phyloP scores from a whole-genome alignment of 805 yeast species.

The Wickerhamiella bombiphila region DNA sequence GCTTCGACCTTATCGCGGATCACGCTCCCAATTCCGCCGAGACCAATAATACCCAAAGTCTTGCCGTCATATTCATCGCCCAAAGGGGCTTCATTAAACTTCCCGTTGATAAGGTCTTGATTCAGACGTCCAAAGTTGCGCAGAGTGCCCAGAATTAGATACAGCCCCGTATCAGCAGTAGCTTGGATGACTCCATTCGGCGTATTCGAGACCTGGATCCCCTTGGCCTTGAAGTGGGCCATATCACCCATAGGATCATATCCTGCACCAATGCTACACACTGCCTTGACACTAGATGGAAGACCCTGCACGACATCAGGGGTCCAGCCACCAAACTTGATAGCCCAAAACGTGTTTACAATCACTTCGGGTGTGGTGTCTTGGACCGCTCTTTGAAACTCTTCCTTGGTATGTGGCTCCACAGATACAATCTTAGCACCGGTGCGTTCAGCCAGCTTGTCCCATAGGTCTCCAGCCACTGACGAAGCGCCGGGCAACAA shows the following conservation, averaged over 20 bases:
- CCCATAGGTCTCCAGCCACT: slow-evolving; percentile 51
- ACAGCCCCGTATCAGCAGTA: slow-evolving; percentile 44
- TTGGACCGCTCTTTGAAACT: slow-evolving; percentile 28
- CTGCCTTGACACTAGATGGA: slow-evolving; percentile 29
- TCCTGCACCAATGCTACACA: slow-evolving; percentile 43
- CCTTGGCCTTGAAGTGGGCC: slow-evolving; percentile 26
- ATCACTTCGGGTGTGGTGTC: slow-evolving; percentile 28
- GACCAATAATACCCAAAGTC: slow-evolving; percentile 43
- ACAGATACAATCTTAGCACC: slow-evolving; percentile 32
- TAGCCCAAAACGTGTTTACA: slow-evolving; percentile 31
- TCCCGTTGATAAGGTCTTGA: slow-evolving; percentile 29
- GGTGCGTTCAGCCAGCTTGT: slow-evolving; percentile 30
- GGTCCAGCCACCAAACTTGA: slow-evolving; percentile 31
- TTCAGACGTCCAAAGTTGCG: slow-evolving; percentile 35
- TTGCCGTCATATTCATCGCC: slow-evolving; percentile 39
- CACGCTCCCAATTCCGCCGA: slow-evolving; percentile 51
- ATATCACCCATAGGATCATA: slow-evolving; percentile 38
- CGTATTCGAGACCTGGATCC: slow-evolving; percentile 38
- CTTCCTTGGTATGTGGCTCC: slow-evolving; percentile 28
- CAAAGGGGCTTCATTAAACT: slow-evolving; percentile 32
- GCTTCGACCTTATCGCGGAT: slow-evolving; percentile 36
- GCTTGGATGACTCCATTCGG: slow-evolving; percentile 39
- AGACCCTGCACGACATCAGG: slow-evolving; percentile 29
- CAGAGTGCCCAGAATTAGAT: slow-evolving; percentile 35
- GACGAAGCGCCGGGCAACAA: slow-evolving; percentile 31